These are phyloP conservation scores for Fomitopsis betulina DNA, from an alignment of 1,284 basidiomycete genomes.

Conservation along the genomic window DNA sequence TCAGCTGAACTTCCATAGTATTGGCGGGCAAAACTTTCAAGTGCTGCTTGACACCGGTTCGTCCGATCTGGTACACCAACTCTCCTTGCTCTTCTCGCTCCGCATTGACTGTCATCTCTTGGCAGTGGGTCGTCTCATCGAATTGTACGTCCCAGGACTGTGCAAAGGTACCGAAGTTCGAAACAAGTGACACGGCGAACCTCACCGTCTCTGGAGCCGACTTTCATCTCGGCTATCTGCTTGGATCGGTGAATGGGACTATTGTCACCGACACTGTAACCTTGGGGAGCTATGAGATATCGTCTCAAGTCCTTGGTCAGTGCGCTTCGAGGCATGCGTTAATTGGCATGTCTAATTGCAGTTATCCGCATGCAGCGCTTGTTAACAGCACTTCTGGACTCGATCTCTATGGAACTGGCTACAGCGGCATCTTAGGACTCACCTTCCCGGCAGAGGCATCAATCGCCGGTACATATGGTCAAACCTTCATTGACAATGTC, in stretches of 20 bases:
- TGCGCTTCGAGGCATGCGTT: not conserved
- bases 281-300: slow-evolving; percentile 38
- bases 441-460: slow-evolving; percentile 45
- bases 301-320: slow-evolving; percentile 39
- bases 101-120: not conserved
- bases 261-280: slow-evolving; percentile 41
- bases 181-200: slow-evolving; percentile 22
- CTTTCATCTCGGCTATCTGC: slow-evolving; percentile 42
- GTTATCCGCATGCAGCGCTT: slow-evolving; percentile 31
- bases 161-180: slow-evolving; percentile 27
- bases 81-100: not conserved
- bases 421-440: slow-evolving; percentile 55
- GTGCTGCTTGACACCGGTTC: slow-evolving; percentile 57
- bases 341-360: slow-evolving; percentile 4
- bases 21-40: slow-evolving; percentile 44
- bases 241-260: slow-evolving; percentile 41
- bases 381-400: slow-evolving; percentile 42
- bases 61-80: slow-evolving; percentile 40
- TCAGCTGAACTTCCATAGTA: slow-evolving; percentile 20
- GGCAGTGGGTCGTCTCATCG: slow-evolving; percentile 35
- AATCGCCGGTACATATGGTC: slow-evolving; percentile 41
- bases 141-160: slow-evolving; percentile 31
- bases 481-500: slow-evolving; percentile 44
- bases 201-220: slow-evolving; percentile 26
- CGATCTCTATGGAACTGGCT: slow-evolving; percentile 40